A percentile compares a stretch with the other conserved stretches of the same genome.
These are phyloP conservation scores for Hypoxylon sp. DNA, from an alignment of 2,329 filamentous ascomycete genomes.

Conservation along the genomic window DNA sequence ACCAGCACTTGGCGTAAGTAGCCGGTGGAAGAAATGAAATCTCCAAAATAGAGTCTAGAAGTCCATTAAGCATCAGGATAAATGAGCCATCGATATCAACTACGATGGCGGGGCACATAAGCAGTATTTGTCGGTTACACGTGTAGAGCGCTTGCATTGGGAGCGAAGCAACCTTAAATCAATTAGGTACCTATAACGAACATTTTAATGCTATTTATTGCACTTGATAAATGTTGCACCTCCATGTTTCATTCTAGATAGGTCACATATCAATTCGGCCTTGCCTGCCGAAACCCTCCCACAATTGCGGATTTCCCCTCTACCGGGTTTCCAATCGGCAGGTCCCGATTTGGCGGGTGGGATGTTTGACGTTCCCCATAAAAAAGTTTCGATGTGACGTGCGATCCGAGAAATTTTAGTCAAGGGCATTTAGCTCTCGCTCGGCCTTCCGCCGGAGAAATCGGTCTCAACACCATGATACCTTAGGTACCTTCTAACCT, in stretches of 20 bases:
- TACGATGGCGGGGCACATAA: slow-evolving; percentile 7
- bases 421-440: neutral
- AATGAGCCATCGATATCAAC: slow-evolving; percentile 22
- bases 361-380: slow-evolving; percentile 21
- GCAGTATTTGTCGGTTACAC: slow-evolving; percentile 14
- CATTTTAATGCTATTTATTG: slow-evolving; percentile 16
- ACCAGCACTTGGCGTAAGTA: slow-evolving; percentile 80
- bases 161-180: slow-evolving; percentile 7
- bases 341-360: slow-evolving; percentile 18
- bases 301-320: neutral
- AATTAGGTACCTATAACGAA: too few relatives aligned
- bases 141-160: slow-evolving; percentile 10
- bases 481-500: too few relatives aligned
- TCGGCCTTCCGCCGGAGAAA: slow-evolving; percentile 1
- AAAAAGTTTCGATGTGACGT: slow-evolving; percentile 29
- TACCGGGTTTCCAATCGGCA: slow-evolving; percentile 26
- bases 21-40: neutral
- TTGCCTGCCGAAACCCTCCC: neutral
- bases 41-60: neutral
- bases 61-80: neutral
- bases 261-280: neutral
- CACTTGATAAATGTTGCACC: neutral
- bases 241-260: slow-evolving; percentile 8
- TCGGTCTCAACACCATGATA: slow-evolving; percentile 6
- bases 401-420: slow-evolving; percentile 25